Base-by-base conservation (phyloP, 2,329 filamentous ascomycete species). In the Claviceps sp. region DNA sequence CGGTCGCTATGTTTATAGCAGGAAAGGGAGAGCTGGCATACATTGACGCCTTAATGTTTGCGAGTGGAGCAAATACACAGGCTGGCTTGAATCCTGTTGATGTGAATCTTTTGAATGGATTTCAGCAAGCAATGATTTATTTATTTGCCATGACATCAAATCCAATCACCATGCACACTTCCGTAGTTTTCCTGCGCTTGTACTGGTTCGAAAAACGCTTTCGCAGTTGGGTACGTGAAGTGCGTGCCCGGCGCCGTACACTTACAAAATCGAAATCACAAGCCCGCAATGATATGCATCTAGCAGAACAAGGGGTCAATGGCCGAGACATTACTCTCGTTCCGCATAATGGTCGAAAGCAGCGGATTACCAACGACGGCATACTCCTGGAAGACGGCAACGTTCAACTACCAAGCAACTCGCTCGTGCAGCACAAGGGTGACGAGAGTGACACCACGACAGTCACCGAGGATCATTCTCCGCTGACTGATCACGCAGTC, bases 131-230 rank as follows among this genome's bases (percentile, higher is more conserved):
- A 43, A 75, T 86, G 49, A 70, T 94, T 26, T 89, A 85, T 60
- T 61, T 89, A 6, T 74, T 87, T 42, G 73, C 84, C 4, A 83
- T 89, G 74, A 60, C 88, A 13, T 82, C 84, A 26, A 95, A 89
- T 49, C 89, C 89, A 0, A 93, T 95, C 55, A 83, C 86, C 47
- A 84, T 95, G 60, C 82, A 95, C 62, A 81, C 86, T 2, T 85
- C 81, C 45, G 89, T 98, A 45, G 93, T 98, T 7, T 91, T 95
- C 60, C 76, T 97, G 14, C 85, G 93, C 26, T 74, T 98, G 1
- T 96, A 95, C 69, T 98, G 91, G 91, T 98, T 98, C 64, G 90
- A 98, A 68, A 95, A 94, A 67, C 81, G 90, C 7, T 97, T 98
- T 64, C 86, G 95, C 63, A 77, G 87, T 60, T 79, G 95, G 57